A percentile compares a stretch with the other conserved stretches of the same genome.
Evolutionary conservation across 129 eudicot genomes (phyloP).

Genomic region (Dittrichia graveolens): DNA sequence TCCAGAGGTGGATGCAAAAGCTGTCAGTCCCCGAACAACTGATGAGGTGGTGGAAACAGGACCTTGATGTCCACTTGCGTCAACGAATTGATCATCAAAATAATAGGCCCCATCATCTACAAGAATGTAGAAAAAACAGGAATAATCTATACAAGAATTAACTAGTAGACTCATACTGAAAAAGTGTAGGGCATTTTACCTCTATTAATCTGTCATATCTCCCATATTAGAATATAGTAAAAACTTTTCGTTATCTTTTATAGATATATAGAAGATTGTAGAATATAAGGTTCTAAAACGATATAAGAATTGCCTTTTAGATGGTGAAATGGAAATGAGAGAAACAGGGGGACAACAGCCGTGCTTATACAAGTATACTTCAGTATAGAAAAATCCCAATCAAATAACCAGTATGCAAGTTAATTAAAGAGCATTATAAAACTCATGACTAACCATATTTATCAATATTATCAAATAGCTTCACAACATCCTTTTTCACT

Average conservation of each 20-base stretch:
- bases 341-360: constrained; percentile 5
- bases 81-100: constrained; percentile 83
- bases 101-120: constrained; percentile 87
- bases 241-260: background rate
- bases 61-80: constrained; percentile 62
- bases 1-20: constrained; percentile 63
- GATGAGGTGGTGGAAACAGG: constrained; percentile 80
- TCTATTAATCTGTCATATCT: constrained; percentile 8
- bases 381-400: background rate
- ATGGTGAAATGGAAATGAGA: constrained; percentile 4
- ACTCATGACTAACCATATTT: constrained; percentile 59
- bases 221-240: background rate
- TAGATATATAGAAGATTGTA: constrained; percentile 13
- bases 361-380: background rate
- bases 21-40: constrained; percentile 74
- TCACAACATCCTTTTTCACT: constrained; percentile 61
- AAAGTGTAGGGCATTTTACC: background rate
- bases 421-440: constrained; percentile 13
- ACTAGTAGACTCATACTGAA: background rate
- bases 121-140: background rate
- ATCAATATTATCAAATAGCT: constrained; percentile 67
- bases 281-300: background rate
- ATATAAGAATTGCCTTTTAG: background rate
- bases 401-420: constrained; percentile 13
- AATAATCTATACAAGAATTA: background rate